These are phyloP conservation scores for Vachellia pachyceras DNA, from an alignment of 306 rosid genomes.

Conservation along the genomic window DNA sequence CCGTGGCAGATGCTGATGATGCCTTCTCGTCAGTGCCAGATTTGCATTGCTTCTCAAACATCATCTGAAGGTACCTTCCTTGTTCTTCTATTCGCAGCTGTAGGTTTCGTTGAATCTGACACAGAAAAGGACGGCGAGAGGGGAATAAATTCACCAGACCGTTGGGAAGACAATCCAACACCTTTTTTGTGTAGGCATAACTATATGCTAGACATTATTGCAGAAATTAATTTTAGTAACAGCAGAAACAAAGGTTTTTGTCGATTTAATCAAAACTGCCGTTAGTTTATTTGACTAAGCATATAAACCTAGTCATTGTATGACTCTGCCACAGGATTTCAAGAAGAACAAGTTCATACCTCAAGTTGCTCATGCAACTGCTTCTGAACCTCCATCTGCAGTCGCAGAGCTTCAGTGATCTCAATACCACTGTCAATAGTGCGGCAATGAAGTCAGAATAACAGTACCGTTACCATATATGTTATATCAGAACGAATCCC, in stretches of 20 bases:
- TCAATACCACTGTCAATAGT: conserved; percentile 73
- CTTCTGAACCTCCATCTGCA: conserved; percentile 99
- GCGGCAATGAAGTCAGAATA: conserved; percentile 32
- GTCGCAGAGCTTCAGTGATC: conserved; percentile 96
- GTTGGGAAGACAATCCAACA: neutral
- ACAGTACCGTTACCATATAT: conserved; percentile 21
- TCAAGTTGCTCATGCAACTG: conserved; percentile 96
- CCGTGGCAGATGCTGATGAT: conserved; percentile 41
- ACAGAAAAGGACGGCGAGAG: conserved; percentile 3
- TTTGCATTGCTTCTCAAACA: conserved; percentile 91
- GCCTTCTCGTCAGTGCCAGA: conserved; percentile 52
- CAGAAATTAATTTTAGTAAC: neutral
- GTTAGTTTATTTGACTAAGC: neutral
- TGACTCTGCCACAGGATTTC: conserved; percentile 25
- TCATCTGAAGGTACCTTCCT: conserved; percentile 92
- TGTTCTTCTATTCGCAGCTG: conserved; percentile 98
- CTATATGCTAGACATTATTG: neutral
- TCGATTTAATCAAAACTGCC: neutral
- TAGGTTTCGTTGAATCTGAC: conserved; percentile 80
- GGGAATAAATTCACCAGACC: conserved; percentile 24
- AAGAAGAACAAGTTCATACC: conserved; percentile 53
- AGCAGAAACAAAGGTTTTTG: neutral
- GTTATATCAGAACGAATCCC: conserved; percentile 18
- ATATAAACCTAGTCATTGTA: neutral
- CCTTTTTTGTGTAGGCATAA: neutral